These are phyloP conservation scores for Lycium barbarum DNA, from an alignment of 257 asterid species.

Conservation along the genomic window DNA sequence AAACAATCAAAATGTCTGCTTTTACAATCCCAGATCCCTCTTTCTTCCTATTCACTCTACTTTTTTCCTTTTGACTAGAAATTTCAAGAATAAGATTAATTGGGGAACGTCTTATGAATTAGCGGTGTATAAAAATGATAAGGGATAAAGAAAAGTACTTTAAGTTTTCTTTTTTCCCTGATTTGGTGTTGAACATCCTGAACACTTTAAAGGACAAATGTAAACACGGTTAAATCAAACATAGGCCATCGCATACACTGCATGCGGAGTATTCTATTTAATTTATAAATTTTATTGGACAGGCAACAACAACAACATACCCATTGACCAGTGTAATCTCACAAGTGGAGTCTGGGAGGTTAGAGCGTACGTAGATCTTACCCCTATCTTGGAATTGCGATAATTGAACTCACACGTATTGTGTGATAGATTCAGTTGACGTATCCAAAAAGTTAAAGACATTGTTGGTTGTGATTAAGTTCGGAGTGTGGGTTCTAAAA, in stretches of 20 bases:
- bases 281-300: no score
- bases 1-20: slow-evolving; percentile 35
- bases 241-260: neutral
- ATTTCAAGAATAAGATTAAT: neutral
- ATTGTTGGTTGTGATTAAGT: no score
- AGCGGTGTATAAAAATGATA: neutral
- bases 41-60: slow-evolving; percentile 27
- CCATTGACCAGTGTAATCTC: no score
- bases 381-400: no score
- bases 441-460: no score
- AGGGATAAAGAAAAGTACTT: neutral
- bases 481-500: no score
- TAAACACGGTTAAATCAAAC: neutral
- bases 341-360: no score
- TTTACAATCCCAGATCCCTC: neutral
- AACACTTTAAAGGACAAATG: neutral
- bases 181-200: neutral
- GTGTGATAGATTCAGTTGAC: no score
- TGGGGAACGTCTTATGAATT: neutral
- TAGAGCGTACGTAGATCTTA: no score
- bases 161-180: neutral
- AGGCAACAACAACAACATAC: no score
- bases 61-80: neutral
- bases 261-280: no score
- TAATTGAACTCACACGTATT: no score